Percentiles rank a stretch among this genome's conserved stretches.
phyloP scores from a whole-genome alignment of 441 rosid species.

The Aquilaria agallochum region DNA sequence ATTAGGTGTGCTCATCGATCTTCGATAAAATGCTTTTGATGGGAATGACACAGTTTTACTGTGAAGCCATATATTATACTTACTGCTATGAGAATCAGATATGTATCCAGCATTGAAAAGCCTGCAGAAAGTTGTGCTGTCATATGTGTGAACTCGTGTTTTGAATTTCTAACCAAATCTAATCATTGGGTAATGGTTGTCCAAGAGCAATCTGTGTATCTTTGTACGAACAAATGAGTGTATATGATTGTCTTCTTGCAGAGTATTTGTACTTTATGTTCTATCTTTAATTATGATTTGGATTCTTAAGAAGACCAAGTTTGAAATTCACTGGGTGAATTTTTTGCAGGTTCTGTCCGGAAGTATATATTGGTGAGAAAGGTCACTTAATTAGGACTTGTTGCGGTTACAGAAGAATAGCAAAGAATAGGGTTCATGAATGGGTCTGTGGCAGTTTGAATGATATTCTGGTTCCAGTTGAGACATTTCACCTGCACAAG shows the following conservation, averaged over 20 bases:
- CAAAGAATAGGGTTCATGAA: slow-evolving; percentile 67
- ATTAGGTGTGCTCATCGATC: too few species aligned
- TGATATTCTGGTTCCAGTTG: slow-evolving; percentile 66
- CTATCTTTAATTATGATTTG: not conserved
- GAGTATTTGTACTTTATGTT: not conserved
- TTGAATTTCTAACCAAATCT: too few species aligned
- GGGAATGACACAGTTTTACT: too few species aligned
- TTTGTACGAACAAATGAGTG: not conserved
- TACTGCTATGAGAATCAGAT: not conserved
- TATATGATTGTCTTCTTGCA: not conserved
- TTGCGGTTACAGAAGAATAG: slow-evolving; percentile 49
- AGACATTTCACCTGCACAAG: slow-evolving; percentile 49
- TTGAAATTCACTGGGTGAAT: not conserved
- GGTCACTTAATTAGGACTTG: slow-evolving; percentile 86
- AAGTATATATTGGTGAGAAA: slow-evolving; percentile 67
- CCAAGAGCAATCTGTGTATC: not conserved
- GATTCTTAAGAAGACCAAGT: not conserved
- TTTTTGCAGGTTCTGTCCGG: slow-evolving; percentile 70
- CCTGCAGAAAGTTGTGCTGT: too few species aligned
- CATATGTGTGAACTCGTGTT: too few species aligned
- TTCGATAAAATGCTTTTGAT: too few species aligned
- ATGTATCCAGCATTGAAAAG: too few species aligned
- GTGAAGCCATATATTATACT: not conserved
- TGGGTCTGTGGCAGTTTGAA: slow-evolving; percentile 68
- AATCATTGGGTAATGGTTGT: not conserved